Conservation (phyloP, 2,329 filamentous ascomycete species). For the Colletotrichum caudatum region DNA sequence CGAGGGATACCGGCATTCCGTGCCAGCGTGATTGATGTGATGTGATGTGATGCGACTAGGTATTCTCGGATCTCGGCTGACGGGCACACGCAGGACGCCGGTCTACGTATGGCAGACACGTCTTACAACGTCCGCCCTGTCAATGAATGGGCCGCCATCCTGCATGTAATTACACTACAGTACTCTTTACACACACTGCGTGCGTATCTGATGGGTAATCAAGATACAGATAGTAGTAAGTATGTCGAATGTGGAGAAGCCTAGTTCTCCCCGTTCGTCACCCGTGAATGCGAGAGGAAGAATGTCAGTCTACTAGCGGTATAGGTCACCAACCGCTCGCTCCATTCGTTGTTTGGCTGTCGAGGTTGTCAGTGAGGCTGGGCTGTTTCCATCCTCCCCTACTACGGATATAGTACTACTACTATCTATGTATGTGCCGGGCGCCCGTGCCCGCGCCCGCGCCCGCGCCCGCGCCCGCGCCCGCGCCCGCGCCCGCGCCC, state of each 20-base stretch:
- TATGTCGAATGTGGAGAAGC: background rate
- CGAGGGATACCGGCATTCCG: background rate
- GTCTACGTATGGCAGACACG: background rate
- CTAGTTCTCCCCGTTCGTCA: background rate
- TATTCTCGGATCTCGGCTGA: background rate
- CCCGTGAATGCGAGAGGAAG: background rate
- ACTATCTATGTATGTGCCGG: no score
- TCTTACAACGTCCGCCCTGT: background rate
- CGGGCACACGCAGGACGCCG: background rate
- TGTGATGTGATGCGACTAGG: background rate
- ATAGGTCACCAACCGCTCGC: no score
- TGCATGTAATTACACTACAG: background rate
- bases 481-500: slow-evolving; percentile 5
- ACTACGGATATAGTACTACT: no score
- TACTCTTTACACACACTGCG: background rate
- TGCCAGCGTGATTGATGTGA: background rate
- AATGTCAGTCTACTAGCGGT: background rate
- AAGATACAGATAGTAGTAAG: no score
- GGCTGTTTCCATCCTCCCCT: background rate
- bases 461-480: no score
- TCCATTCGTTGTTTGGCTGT: no score
- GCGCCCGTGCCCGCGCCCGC: no score
- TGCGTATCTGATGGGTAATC: background rate
- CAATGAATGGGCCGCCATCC: background rate
- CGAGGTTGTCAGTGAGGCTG: no score